phyloP scores from a whole-genome alignment of 177 flowering plant genomes.

The Telopea speciosissima region DNA sequence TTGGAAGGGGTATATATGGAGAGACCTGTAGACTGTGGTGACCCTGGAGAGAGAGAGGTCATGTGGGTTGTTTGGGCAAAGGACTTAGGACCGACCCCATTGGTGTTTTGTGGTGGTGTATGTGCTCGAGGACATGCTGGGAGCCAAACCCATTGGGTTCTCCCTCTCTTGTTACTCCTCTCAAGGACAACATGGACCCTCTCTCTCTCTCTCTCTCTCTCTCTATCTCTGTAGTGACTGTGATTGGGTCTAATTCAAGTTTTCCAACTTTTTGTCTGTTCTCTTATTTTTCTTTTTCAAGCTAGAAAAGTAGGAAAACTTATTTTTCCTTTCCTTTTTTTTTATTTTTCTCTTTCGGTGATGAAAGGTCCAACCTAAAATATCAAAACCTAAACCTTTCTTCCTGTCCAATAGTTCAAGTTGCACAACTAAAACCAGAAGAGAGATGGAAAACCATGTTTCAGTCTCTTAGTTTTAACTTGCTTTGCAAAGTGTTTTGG shows the following conservation, averaged over 20 bases:
- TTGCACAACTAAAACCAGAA: no score
- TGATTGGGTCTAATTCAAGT: background rate
- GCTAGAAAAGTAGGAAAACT: background rate
- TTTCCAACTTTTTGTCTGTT: background rate
- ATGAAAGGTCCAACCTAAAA: no score
- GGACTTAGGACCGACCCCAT: slow-evolving; percentile 20
- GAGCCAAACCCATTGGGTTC: slow-evolving; percentile 19
- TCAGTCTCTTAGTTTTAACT: no score
- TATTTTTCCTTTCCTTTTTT: no score
- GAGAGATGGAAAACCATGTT: no score
- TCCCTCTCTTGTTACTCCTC: slow-evolving; percentile 23
- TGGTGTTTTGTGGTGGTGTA: slow-evolving; percentile 28
- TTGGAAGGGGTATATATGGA: slow-evolving; percentile 47
- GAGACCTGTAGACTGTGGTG: slow-evolving; percentile 14
- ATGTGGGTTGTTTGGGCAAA: slow-evolving; percentile 49
- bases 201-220: slow-evolving; percentile 8
- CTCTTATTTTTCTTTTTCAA: background rate
- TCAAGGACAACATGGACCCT: slow-evolving; percentile 24
- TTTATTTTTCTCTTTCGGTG: no score
- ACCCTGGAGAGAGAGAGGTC: slow-evolving; percentile 23
- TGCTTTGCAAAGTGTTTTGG: no score
- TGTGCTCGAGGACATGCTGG: slow-evolving; percentile 26
- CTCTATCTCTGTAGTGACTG: background rate
- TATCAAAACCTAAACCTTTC: no score
- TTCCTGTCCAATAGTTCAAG: no score